Conservation (phyloP, 352 stramenopile species). For the Pythium apleroticum region DNA sequence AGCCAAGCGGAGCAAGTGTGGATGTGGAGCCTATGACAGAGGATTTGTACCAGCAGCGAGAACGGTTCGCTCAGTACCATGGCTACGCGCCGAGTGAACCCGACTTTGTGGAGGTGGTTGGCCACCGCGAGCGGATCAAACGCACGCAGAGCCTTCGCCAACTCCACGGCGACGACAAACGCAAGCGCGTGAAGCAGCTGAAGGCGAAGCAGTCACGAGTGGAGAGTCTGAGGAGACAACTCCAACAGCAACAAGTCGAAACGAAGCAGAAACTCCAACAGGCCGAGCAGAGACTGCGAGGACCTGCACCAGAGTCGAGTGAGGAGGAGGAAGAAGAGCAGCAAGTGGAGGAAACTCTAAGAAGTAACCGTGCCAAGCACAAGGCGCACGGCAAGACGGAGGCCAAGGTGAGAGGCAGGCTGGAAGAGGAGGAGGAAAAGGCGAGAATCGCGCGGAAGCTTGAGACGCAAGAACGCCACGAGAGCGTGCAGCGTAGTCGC, state of each 20-base stretch:
- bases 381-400: not conserved
- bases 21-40: not conserved
- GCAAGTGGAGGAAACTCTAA: not conserved
- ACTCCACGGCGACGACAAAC: constrained; percentile 21
- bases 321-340: not conserved
- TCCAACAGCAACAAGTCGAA: constrained; percentile 16
- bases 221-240: constrained; percentile 3
- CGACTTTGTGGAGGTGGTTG: constrained; percentile 25
- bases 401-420: not conserved
- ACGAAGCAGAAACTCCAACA: constrained; percentile 16
- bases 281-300: not conserved
- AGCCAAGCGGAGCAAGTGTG: not conserved
- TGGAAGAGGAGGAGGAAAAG: constrained; percentile 1
- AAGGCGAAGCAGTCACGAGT: constrained; percentile 10
- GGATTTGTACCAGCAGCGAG: constrained; percentile 2
- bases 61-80: constrained; percentile 12
- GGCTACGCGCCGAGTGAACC: constrained; percentile 2
- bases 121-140: constrained; percentile 11
- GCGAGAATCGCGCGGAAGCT: not conserved
- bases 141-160: constrained; percentile 16
- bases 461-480: constrained; percentile 3
- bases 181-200: constrained; percentile 1
- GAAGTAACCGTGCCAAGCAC: not conserved
- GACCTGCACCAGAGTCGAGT: not conserved
- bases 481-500: constrained; percentile 6